Base-by-base conservation (phyloP, 1,284 basidiomycete genomes). In the Exobasidium rhododendri region DNA sequence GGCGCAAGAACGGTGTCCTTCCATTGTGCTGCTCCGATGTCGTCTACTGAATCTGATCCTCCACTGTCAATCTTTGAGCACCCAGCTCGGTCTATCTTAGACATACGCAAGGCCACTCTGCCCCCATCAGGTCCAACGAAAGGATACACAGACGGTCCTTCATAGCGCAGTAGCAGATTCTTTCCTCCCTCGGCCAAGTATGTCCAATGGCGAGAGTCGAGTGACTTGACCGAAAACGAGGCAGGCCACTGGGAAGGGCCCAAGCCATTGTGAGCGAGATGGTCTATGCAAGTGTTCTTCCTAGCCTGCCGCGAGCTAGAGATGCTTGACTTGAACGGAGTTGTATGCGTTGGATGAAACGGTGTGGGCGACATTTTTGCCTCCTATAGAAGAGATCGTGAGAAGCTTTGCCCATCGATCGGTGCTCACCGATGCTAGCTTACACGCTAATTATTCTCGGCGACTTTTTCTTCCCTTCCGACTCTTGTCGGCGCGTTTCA, bases 321-420 rank as follows among this genome's bases (percentile, higher is more conserved):
- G 22, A 50, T 50, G 24, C 20, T 24, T 6, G 47, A 50, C 26
- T 50, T 55, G 29, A 55, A 55, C 14, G 52, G 31, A 2, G 52
- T 55, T 11, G 52, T 55, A 44, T 55, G 52, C 2, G 52, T 55
- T 4, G 52, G 52, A 44, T 55, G 52, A 26, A 55, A 55, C 13
- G 52, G 52, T 55, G 52, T 35, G 22, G 52, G 52, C 20, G 47
- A 26, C 47, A 50, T 50, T 17, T 20, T 26, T 4, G 13, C 26
- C 24, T 20, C 24, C 24, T 13, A 47, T 40, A 40, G 17, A 40
- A 10, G 7, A 40, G 10, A 40, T 40, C n/a, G n/a, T n/a, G n/a
- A n/a, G n/a, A n/a, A n/a, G n/a, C n/a, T n/a, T n/a, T n/a, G n/a
- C n/a, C n/a, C n/a, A n/a, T n/a, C n/a, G n/a, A n/a, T n/a, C n/a